phyloP scores from a whole-genome alignment of 306 rosid genomes.

The Inga leiocalycina region DNA sequence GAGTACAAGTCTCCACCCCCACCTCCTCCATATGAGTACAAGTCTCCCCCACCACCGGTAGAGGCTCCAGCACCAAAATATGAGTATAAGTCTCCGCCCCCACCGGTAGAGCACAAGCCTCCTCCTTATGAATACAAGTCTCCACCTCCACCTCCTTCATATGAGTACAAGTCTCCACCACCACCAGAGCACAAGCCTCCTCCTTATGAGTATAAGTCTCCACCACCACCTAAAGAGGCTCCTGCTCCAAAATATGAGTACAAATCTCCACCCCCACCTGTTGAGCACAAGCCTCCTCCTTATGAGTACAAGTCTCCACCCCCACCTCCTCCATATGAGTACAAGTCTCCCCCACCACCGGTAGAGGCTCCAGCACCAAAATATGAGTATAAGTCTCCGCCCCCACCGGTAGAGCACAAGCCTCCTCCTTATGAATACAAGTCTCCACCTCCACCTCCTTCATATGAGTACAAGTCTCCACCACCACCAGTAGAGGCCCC shows the following conservation, averaged over 20 bases:
- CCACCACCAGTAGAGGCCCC: slow-evolving; percentile 30
- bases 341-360: background rate
- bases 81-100: no score
- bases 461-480: slow-evolving; percentile 34
- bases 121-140: slow-evolving; percentile 18
- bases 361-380: background rate
- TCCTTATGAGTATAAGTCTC: no score
- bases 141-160: slow-evolving; percentile 22
- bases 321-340: slow-evolving; percentile 11
- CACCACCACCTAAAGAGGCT: background rate
- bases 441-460: background rate
- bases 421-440: background rate
- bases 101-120: background rate
- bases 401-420: slow-evolving; percentile 2
- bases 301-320: slow-evolving; percentile 23
- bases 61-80: background rate
- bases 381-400: slow-evolving; percentile 11
- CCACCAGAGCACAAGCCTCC: background rate
- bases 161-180: no score
- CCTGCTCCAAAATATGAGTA: no score
- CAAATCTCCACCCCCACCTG: background rate
- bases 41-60: background rate
- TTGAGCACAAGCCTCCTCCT: slow-evolving; percentile 17
- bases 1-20: no score
- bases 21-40: background rate